These are phyloP conservation scores for Salix dunnii DNA, from an alignment of 345 rosid genomes.

Conservation along the genomic window DNA sequence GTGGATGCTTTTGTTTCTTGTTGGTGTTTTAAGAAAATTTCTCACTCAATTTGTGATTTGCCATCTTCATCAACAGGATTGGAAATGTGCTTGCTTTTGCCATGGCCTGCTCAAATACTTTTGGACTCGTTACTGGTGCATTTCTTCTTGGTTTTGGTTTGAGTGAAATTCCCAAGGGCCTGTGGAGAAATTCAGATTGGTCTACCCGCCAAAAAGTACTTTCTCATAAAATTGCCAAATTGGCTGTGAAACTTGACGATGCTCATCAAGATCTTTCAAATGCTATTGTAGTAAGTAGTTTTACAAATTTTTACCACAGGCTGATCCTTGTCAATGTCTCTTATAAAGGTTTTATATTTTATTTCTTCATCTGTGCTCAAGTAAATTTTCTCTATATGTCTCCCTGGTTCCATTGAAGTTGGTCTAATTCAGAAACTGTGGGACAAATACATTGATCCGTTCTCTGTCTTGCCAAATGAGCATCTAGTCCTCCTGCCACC, in stretches of 20 bases:
- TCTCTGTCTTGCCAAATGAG: background rate
- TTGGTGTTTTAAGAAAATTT: background rate
- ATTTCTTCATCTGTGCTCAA: background rate
- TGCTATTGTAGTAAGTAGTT: conserved; percentile 81
- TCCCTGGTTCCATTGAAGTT: background rate
- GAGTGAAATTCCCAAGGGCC: conserved; percentile 88
- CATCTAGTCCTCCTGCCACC: background rate
- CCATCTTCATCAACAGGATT: conserved; percentile 38
- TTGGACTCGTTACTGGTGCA: conserved; percentile 98
- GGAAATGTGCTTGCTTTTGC: conserved; percentile 80
- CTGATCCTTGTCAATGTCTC: background rate
- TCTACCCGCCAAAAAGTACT: conserved; percentile 89
- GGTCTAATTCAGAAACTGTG: background rate
- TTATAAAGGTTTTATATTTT: background rate
- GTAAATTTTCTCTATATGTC: background rate
- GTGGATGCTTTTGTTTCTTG: background rate
- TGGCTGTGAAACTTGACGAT: conserved; percentile 95
- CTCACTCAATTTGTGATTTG: background rate
- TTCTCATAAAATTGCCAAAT: conserved; percentile 94
- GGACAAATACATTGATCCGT: background rate
- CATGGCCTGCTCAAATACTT: conserved; percentile 99
- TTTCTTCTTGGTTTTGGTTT: conserved; percentile 99
- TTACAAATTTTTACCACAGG: background rate
- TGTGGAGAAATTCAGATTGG: conserved; percentile 95
- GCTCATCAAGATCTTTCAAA: conserved; percentile 97